Evolutionary conservation across 2,329 filamentous ascomycete genomes (phyloP), one percentile per base, ranked within the genome.

Genomic region (Arthrobotrys iridis): DNA sequence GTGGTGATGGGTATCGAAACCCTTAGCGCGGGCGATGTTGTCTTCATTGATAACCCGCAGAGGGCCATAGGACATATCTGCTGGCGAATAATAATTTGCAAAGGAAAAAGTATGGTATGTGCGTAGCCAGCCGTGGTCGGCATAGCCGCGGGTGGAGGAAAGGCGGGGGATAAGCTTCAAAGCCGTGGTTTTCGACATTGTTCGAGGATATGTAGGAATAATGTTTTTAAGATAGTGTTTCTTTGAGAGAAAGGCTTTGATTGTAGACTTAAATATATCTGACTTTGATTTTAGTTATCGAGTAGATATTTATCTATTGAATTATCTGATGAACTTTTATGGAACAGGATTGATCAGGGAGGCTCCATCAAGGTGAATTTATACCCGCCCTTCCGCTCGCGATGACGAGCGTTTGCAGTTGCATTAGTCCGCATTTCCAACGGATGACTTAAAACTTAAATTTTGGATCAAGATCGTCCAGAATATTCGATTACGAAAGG

Each of bases 31-130:
- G 79, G 88, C 87, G 33, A 96, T 92, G 33, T 92, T 90, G 82
- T 96, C 93, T 84, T 97, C 93, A 80, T 96, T 96, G 80, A 96
- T 89, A 40, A 96, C 92, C 67, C 93, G 88, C 50, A 96, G 86
- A 24, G 89, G 87, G 5, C 93, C 93, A 80, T 91, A 96, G 77
- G 87, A 85, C 48, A 86, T 86, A 83, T 88, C 90, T 24, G 83
- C 81, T 1, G 90, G 89, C 80, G 93, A 86, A 82, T 89, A 89
- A 83, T 89, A 89, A 40, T 83, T 85, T 43, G 91, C 91, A 82
- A 96, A 96, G 79, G 87, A 90, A 85, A 96, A 96, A 77, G 90
- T 92, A 84, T 96, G 92, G 83, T 91, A 95, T 5, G 90, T 90
- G 83, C 94, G 91, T 6, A 96, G 87, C 93, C 93, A 96, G 82